phyloP scores from a whole-genome alignment of 805 yeast genomes.

The Ogataea trehalophila region DNA sequence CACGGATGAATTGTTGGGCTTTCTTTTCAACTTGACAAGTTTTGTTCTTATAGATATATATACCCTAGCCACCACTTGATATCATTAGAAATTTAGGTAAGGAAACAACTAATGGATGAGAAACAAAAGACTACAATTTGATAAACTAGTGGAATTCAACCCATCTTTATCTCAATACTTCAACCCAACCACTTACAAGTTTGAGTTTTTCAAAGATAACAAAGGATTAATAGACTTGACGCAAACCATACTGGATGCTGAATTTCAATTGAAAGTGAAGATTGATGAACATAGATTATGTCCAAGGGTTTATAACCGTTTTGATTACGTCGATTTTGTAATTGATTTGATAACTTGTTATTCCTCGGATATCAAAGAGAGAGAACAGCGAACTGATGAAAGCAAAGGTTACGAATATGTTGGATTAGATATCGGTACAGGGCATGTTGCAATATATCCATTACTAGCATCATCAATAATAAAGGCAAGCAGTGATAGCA shows the following conservation, averaged over 20 bases:
- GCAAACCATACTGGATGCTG: conserved; percentile 10
- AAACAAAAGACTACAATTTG: conserved; percentile 8
- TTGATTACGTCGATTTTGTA: conserved; percentile 25
- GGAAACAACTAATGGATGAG: background rate
- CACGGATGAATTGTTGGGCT: no score
- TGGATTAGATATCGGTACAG: conserved; percentile 47
- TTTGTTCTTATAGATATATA: background rate
- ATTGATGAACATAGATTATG: conserved; percentile 22
- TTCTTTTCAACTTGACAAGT: no score
- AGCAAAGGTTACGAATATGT: background rate
- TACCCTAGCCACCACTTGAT: background rate
- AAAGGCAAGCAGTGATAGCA: conserved; percentile 4
- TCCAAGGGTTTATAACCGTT: conserved; percentile 29
- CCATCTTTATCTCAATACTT: conserved; percentile 15
- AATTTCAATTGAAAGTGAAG: conserved; percentile 14
- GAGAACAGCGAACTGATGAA: background rate
- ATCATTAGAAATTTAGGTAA: background rate
- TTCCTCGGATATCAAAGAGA: background rate
- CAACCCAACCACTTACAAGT: conserved; percentile 4
- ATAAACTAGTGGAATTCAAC: conserved; percentile 8
- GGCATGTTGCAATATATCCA: conserved; percentile 45
- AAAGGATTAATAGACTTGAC: conserved; percentile 21
- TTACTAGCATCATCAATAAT: conserved; percentile 29
- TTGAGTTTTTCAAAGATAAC: conserved; percentile 19
- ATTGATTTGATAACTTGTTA: conserved; percentile 3